These are phyloP conservation scores for Pulveroboletus frians DNA, from an alignment of 768 basidiomycete genomes.

Conservation along the genomic window DNA sequence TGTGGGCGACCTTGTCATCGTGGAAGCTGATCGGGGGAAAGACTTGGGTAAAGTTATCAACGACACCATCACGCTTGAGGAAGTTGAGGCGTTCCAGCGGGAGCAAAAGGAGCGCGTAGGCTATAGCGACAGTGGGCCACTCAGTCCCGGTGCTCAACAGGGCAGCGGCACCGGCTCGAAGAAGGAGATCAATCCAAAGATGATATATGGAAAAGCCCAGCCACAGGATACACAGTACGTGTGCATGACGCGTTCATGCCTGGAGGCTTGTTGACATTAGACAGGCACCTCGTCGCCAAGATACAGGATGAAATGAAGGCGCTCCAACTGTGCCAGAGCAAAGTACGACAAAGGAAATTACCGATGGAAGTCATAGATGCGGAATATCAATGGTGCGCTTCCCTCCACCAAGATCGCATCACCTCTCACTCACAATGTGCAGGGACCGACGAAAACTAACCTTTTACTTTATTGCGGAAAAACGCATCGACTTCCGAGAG, in stretches of 20 bases:
- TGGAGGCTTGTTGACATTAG: slow-evolving; percentile 6
- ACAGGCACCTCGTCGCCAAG: slow-evolving; percentile 73
- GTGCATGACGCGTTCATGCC: background rate
- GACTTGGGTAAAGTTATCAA: slow-evolving; percentile 91
- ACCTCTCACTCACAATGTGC: slow-evolving; percentile 2
- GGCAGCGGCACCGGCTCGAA: slow-evolving; percentile 40
- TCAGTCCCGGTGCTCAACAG: slow-evolving; percentile 43
- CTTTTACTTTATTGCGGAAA: slow-evolving; percentile 96
- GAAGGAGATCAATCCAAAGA: slow-evolving; percentile 96
- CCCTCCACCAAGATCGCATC: background rate
- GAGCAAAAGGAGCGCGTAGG: slow-evolving; percentile 60
- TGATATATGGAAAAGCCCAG: slow-evolving; percentile 87
- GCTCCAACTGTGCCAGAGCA: slow-evolving; percentile 82
- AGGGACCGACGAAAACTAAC: slow-evolving; percentile 98
- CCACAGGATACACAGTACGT: slow-evolving; percentile 74
- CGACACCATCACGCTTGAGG: slow-evolving; percentile 81
- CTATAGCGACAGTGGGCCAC: slow-evolving; percentile 39
- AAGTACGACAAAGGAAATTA: slow-evolving; percentile 88
- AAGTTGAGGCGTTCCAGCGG: slow-evolving; percentile 88
- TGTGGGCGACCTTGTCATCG: slow-evolving; percentile 90
- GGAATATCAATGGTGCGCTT: slow-evolving; percentile 90
- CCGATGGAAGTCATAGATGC: slow-evolving; percentile 99
- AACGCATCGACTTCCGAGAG: slow-evolving; percentile 94
- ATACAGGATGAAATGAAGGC: slow-evolving; percentile 90
- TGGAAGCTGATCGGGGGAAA: slow-evolving; percentile 92